phyloP scores from a whole-genome alignment of 441 rosid genomes.

The Daphne laureola region DNA sequence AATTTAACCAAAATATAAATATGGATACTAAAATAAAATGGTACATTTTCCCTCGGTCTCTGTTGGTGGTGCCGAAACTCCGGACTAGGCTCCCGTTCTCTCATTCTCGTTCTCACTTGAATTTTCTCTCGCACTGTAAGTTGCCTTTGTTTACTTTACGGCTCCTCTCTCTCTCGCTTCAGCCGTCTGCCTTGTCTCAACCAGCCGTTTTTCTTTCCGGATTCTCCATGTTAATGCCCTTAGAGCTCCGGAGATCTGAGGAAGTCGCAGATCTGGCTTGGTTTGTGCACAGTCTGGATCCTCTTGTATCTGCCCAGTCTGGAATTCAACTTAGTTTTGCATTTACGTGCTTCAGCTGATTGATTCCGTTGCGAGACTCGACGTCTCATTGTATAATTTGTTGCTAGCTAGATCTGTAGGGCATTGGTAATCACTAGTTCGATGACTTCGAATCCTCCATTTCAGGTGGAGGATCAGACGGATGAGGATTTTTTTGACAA shows the following conservation, averaged over 20 bases:
- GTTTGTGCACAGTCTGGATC: constrained; percentile 29
- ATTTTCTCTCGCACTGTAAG: constrained; percentile 24
- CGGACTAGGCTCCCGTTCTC: constrained; percentile 2
- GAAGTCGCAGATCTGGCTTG: constrained; percentile 37
- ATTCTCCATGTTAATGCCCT: constrained; percentile 3
- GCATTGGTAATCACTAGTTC: constrained; percentile 5
- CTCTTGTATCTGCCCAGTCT: constrained; percentile 24
- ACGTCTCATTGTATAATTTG: constrained; percentile 9
- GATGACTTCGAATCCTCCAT: constrained; percentile 38
- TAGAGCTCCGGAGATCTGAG: constrained; percentile 18
- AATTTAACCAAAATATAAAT: too few relatives aligned
- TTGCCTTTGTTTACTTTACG: not conserved
- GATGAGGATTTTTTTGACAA: constrained; percentile 46
- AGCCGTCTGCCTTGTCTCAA: not conserved
- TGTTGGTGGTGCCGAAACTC: constrained; percentile 34
- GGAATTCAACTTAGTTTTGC: constrained; percentile 9
- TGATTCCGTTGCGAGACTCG: constrained; percentile 7
- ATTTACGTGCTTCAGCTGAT: too few relatives aligned
- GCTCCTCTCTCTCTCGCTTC: not conserved
- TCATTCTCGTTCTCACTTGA: constrained; percentile 1
- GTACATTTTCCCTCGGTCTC: too few relatives aligned
- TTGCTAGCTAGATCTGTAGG: constrained; percentile 18
- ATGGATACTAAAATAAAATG: too few relatives aligned
- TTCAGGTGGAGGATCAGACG: constrained; percentile 35
- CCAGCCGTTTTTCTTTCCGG: not conserved